Base-by-base conservation (phyloP, 2,329 filamentous ascomycete genomes). In the Penicillium sp. region DNA sequence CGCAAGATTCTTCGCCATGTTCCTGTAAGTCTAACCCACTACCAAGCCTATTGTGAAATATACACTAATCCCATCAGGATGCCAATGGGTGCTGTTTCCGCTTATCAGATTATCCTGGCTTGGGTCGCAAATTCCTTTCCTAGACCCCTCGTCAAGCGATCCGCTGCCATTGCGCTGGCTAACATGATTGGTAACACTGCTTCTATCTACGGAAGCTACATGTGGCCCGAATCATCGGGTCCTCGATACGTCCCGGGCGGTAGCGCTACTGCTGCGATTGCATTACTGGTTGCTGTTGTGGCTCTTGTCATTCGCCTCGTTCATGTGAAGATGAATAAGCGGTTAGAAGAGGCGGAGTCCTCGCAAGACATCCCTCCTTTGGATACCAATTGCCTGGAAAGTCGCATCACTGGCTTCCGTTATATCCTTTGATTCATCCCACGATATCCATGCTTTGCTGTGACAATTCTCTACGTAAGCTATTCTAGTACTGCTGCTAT, bases 1-100 rank as follows among this genome's bases (percentile, higher is more conserved):
- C 0, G 80, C 79, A 0, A 78, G 83, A 2, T 86, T 85, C 73
- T 85, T 87, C 58, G 85, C 83, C 61, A 85, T 87, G 78, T 87
- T 87, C 61, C 70, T 87, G 66, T 68, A 53, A 21, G 65, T 62
- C 16, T 2, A 19, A 19, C 5, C 2, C 8, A 14, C 19, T 2
- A 41, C 5, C 4, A 21, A 21, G 3, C 21, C n/a, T 21, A 1
- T n/a, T 21, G 1, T 5, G 4, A 21, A 11, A 21, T 47, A 19
- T 47, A n/a, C 14, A 22, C 58, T 53, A 11, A 55, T 21, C 9
- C 26, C 3, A n/a, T 11, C 19, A 70, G 67, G 22, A 81, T 86
- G 79, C 80, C 82, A 0, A 79, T 84, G 73, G 81, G 83, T 0
- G 77, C 80, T 0, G 74, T 85, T 13, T 68, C 70, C 0, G 72